phyloP scores from a whole-genome alignment of 169 alveolate species.

The Plasmodium vivax region DNA sequence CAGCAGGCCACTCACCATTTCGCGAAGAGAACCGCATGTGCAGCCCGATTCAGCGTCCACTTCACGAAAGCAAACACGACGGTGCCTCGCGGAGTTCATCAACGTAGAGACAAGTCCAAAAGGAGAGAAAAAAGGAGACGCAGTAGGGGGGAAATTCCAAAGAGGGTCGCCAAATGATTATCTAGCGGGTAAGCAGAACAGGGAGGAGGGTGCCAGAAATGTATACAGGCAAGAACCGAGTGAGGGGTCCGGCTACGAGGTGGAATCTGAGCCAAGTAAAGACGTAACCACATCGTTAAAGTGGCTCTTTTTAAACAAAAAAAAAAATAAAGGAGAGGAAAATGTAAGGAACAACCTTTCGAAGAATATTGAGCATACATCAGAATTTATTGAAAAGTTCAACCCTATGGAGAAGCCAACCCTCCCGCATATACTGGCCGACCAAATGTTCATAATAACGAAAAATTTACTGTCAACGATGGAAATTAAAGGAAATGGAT shows the following conservation, averaged over 20 bases:
- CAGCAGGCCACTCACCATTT: neutral
- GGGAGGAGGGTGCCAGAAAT: neutral
- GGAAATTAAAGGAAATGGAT: neutral
- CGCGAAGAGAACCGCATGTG: neutral
- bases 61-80: neutral
- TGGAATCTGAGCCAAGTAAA: neutral
- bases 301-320: neutral
- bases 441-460: constrained; percentile 30
- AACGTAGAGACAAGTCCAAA: constrained; percentile 5
- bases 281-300: neutral
- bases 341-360: constrained; percentile 4
- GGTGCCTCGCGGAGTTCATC: constrained; percentile 11
- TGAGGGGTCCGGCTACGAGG: neutral
- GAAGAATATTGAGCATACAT: neutral
- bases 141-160: neutral
- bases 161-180: neutral
- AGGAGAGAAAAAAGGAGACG: neutral
- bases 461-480: neutral
- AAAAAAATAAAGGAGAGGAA: neutral
- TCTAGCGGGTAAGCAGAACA: neutral
- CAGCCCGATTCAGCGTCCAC: neutral
- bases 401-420: neutral
- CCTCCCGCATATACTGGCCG: neutral
- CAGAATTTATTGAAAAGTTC: neutral
- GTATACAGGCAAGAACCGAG: neutral